These are phyloP conservation scores for Alternaria triticimaculans DNA, from an alignment of 2,329 filamentous ascomycete genomes.

Conservation along the genomic window DNA sequence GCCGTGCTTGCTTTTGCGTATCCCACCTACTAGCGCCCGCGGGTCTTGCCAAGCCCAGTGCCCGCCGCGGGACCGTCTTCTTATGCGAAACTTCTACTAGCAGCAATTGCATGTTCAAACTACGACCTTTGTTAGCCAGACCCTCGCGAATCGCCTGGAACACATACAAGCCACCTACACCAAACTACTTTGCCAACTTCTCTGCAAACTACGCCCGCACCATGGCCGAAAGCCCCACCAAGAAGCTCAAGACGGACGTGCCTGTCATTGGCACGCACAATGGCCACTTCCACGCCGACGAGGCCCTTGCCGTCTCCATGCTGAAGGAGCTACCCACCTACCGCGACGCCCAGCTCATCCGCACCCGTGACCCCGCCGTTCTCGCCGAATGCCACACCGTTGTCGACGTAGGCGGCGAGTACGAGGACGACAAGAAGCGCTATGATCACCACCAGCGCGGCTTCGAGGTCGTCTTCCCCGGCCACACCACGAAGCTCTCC, in stretches of 20 bases:
- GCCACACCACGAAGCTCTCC: conserved; percentile 84
- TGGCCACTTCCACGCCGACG: conserved; percentile 98
- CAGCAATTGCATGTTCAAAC: conserved; percentile 26
- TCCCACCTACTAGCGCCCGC: conserved; percentile 12
- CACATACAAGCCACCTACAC: not conserved
- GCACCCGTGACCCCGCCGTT: conserved; percentile 81
- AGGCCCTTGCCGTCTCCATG: conserved; percentile 95
- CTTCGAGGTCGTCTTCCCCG: conserved; percentile 85
- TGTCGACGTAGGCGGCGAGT: conserved; percentile 96
- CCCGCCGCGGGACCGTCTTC: conserved; percentile 15
- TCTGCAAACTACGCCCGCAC: conserved; percentile 5
- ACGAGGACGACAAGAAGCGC: conserved; percentile 76
- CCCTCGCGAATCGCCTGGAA: not conserved
- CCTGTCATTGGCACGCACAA: conserved; percentile 89
- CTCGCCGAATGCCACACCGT: conserved; percentile 90
- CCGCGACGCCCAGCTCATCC: conserved; percentile 73
- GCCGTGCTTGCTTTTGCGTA: not conserved
- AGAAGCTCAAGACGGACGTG: conserved; percentile 79
- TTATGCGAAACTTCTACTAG: conserved; percentile 14
- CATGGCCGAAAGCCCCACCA: conserved; percentile 60
- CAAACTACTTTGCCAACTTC: not conserved
- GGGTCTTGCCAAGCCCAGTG: conserved; percentile 18
- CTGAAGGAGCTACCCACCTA: conserved; percentile 88
- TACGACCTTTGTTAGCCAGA: conserved; percentile 8
- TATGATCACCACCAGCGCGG: conserved; percentile 98